Evolutionary conservation across 176 grass and related monocot species (phyloP), one percentile per base, ranked within the genome.

Genomic region (Tillandsia leiboldiana): DNA sequence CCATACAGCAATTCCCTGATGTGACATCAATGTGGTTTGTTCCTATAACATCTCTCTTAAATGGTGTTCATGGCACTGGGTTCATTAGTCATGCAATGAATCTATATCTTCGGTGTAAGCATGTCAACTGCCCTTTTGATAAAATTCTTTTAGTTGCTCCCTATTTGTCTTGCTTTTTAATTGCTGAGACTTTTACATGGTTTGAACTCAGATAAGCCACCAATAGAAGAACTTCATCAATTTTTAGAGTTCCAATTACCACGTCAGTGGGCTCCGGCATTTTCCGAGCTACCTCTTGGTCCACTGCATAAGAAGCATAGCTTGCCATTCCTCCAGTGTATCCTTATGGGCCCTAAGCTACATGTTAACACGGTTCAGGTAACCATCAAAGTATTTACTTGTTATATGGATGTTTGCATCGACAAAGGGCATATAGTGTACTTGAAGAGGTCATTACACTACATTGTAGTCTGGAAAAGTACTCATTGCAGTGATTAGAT

Each of bases 191-290:
- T 15, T 66, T 26, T 74, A 72, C 29, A 51, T n/a, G 51, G 26
- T 29, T 29, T 86, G 53, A 12, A 70, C 20, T 82, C 80, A 96
- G 91, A 96, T 54, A 96, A 96, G 27, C 91, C 91, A 67, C 88
- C 91, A 29, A 78, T 96, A n/a, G 91, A 96, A 71, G 91, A 96
- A 33, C 88, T 96, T 13, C 70, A 83, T 50, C 85, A 86, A 53
- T 96, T 96, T 17, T 65, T 96, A 9, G 91, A 88, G 68, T 96
- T 96, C 65, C 91, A 96, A 67, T 71, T 96, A 64, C 91, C 88
- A 13, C 88, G 91, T 23, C 85, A 80, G 2, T 96, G 91, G 91
- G 91, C 91, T 51, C 91, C 91, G 26, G 85, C 90, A 78, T 96
- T 88, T 26, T 80, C 85, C 10, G 88, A 91, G 67, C 88, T 96